Evolutionary conservation across 208 protist species (phyloP), one percentile per base, ranked within the genome.

Genomic region (Trypanosoma brucei): DNA sequence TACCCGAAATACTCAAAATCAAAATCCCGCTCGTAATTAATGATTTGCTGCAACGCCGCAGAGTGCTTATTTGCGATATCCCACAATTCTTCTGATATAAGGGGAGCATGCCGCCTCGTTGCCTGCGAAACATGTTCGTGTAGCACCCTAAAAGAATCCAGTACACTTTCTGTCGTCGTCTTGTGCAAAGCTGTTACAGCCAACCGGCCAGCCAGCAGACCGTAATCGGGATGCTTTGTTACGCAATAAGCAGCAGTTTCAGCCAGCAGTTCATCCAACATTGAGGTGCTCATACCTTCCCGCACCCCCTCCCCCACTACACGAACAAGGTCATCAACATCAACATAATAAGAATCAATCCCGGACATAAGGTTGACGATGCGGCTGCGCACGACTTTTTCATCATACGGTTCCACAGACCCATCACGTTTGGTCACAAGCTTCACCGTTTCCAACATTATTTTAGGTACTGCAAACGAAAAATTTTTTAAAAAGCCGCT

Each of bases 1-100:
- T 96, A 99, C n/a, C 97, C 98, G 68, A 99, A 99, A 79, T 97
- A 99, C 62, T 99, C 95, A 78, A 97, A 99, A 45, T 91, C 84
- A 62, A 98, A 92, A 74, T 99, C 98, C 42, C 97, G 81, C 36
- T 85, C 74, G 80, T 98, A 98, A 62, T 98, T 78, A 22, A 99
- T 96, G 1, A 91, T 84, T 3, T 44, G 48, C 61, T 99, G 87
- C 13, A 99, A 79, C 13, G 61, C 50, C 58, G 96, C 91, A 13
- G 76, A 62, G 65, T 95, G 71, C 59, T 75, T 62, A 76, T 91
- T 33, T 33, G 98, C 84, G 48, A 97, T 72, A 42, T 95, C 77
- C 79, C 86, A 97, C 9, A 97, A 65, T 9, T 98, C 87, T 2
- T 99, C 86, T 2, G 95, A 75, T 42, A 99, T 84, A 11, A 99